Evolutionary conservation across 2,329 filamentous ascomycete species (phyloP).

Genomic region (Aspergillus bombycis): DNA sequence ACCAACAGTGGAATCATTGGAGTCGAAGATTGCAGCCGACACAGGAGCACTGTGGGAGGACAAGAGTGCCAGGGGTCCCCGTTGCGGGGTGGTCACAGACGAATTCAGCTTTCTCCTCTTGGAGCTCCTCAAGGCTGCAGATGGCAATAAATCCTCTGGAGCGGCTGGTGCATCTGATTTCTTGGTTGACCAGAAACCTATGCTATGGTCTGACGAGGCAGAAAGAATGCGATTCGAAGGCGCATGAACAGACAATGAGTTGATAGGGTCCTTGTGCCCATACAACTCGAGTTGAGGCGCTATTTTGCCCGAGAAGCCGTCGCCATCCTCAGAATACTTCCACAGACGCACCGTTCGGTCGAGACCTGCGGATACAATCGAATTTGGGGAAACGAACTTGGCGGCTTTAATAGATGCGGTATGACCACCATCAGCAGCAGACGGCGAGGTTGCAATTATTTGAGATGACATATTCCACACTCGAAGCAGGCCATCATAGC

Average conservation of each 20-base stretch:
- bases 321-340: constrained; percentile 75
- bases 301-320: constrained; percentile 63
- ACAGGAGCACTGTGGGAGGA: constrained; percentile 73
- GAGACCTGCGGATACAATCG: constrained; percentile 79
- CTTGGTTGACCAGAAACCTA: constrained; percentile 88
- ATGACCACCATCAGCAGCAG: constrained; percentile 71
- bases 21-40: constrained; percentile 82
- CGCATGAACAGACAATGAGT: constrained; percentile 73
- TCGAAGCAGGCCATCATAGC: constrained; percentile 85
- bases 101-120: constrained; percentile 77
- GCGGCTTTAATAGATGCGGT: constrained; percentile 77
- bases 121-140: constrained; percentile 61
- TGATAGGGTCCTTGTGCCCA: constrained; percentile 75
- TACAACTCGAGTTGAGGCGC: constrained; percentile 79
- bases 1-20: constrained; percentile 79
- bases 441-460: constrained; percentile 74
- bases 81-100: constrained; percentile 64
- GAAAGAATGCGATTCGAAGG: constrained; percentile 79
- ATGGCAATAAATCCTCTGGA: constrained; percentile 69
- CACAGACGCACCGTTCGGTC: constrained; percentile 87
- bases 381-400: constrained; percentile 76
- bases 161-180: constrained; percentile 76
- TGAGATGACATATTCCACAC: constrained; percentile 91
- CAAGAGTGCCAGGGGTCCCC: constrained; percentile 77
- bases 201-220: constrained; percentile 76